Evolutionary conservation across 768 basidiomycete species (phyloP), one percentile per base, ranked within the genome.

Genomic region (Leccinum truebloodii): DNA sequence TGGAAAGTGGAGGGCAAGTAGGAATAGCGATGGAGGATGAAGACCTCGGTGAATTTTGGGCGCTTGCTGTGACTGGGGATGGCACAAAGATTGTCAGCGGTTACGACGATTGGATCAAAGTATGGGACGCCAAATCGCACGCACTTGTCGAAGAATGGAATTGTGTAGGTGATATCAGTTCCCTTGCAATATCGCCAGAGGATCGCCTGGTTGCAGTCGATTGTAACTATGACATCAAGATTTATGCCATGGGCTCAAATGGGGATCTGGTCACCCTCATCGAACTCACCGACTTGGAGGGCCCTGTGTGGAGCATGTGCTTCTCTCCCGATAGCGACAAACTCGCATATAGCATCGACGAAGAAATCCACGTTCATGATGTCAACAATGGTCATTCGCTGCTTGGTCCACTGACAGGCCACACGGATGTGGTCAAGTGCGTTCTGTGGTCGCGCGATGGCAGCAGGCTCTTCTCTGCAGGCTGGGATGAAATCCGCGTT

Each of bases 1-100:
- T 62, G 14, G 58, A 57, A 37, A 49, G 9, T n/a, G 63, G 63
- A 1, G 8, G 26, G 18, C 58, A 62, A 35, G 60, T 50, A 34
- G 61, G 55, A 18, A 18, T 1, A 10, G 6, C 32, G 4, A 59
- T 55, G 58, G 9, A 24, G 14, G 37, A 39, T 39, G 39, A 39
- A 39, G 39, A 39, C 8, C 1, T n/a, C n/a, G n/a, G n/a, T n/a
- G n/a, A n/a, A n/a, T n/a, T n/a, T n/a, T 30, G 30, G 30, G 9
- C 8, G 14, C 3, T 41, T 41, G 39, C 39, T 41, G 30, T 30
- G 9, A 30, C 39, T 16, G 16, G n/a, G 14, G 16, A 41, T 6
- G 39, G 39, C 4, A n/a, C 14, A 41, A 14, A 41, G 39, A 41
- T 41, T 10, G 16, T 41, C 8, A n/a, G 30, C 30, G 9, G 1